Evolutionary conservation across 208 protist genomes (phyloP).

Genomic region (Lotmaria passim): DNA sequence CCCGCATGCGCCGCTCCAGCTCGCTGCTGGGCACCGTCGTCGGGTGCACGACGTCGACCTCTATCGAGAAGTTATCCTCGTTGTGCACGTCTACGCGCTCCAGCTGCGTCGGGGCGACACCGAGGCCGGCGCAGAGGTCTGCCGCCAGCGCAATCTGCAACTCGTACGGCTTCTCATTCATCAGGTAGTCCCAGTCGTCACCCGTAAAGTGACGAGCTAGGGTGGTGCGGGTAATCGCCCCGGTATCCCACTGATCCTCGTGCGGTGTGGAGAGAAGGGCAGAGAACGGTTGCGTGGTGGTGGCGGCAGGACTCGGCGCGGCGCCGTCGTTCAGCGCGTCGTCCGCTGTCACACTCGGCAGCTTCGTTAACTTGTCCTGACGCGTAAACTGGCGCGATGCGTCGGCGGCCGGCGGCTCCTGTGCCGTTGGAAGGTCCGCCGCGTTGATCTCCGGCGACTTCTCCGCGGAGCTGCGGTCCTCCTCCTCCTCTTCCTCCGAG

Average conservation of each 20-base stretch:
- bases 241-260: constrained; percentile 3
- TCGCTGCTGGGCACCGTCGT: constrained; percentile 35
- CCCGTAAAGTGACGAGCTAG: constrained; percentile 48
- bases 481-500: not conserved
- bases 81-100: constrained; percentile 29
- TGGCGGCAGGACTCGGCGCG: not conserved
- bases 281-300: not conserved
- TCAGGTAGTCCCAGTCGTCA: constrained; percentile 54
- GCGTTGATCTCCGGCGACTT: not conserved
- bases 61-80: constrained; percentile 38
- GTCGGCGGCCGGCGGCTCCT: no score
- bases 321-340: constrained; percentile 9
- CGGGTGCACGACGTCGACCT: constrained; percentile 51
- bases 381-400: constrained; percentile 15
- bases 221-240: constrained; percentile 20
- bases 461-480: not conserved
- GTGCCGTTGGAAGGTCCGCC: not conserved
- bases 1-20: constrained; percentile 44
- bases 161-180: constrained; percentile 58
- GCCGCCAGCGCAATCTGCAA: constrained; percentile 42
- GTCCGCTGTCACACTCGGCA: constrained; percentile 3
- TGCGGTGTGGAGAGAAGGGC: constrained; percentile 15
- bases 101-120: constrained; percentile 48
- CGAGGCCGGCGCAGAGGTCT: constrained; percentile 53
- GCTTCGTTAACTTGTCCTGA: constrained; percentile 17